These are phyloP conservation scores for Heliamphora exappendiculata DNA, from an alignment of 148 eudicot genomes.

Conservation along the genomic window DNA sequence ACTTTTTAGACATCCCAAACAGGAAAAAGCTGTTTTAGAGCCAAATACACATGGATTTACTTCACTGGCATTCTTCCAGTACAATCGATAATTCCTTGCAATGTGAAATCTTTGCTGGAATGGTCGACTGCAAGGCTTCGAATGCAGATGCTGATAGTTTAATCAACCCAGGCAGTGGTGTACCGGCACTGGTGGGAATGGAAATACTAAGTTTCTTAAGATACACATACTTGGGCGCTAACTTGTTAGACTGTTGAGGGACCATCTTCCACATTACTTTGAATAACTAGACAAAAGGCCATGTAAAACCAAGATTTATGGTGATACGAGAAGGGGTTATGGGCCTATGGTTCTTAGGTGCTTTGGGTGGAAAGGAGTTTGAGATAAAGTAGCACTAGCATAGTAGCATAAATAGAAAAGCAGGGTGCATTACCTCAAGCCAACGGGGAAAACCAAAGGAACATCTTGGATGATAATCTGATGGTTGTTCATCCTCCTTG, in stretches of 20 bases:
- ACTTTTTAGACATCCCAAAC: too few species aligned
- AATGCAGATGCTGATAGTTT: not conserved
- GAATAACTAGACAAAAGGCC: not conserved
- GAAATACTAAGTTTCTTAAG: not conserved
- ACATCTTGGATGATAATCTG: conserved; percentile 55
- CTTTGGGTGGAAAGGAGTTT: not conserved
- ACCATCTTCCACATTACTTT: not conserved
- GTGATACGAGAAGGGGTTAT: not conserved
- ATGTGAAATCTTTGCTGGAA: not conserved
- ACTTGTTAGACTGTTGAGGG: too few species aligned
- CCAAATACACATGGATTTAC: not conserved
- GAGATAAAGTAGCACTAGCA: not conserved
- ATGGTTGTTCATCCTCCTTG: conserved; percentile 36
- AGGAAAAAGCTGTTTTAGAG: too few species aligned
- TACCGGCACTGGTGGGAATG: not conserved
- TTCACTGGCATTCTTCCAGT: not conserved
- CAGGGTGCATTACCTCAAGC: conserved; percentile 66
- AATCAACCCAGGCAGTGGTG: not conserved
- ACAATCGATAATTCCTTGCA: not conserved
- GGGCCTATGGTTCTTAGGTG: not conserved
- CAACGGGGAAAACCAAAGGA: conserved; percentile 84
- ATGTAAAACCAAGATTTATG: not conserved
- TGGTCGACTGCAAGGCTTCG: not conserved
- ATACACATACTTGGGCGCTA: not conserved
- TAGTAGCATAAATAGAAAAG: not conserved